Conservation (phyloP, 208 protist genomes). For the Leishmania mexicana region DNA sequence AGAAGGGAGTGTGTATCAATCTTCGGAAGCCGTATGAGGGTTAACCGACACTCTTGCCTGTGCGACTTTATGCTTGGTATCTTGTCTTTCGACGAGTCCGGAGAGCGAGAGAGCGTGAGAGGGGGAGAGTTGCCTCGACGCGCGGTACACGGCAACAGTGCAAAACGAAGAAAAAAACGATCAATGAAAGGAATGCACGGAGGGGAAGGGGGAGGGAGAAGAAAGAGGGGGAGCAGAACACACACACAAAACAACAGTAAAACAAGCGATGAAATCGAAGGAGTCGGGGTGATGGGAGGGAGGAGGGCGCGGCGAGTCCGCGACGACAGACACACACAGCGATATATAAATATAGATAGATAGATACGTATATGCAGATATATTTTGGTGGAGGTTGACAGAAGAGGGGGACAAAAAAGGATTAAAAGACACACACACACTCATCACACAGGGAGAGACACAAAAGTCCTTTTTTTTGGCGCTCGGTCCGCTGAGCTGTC, state of each 20-base stretch:
- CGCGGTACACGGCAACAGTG: no score
- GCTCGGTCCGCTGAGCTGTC: not conserved
- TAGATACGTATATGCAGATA: no score
- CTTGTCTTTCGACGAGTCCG: no score
- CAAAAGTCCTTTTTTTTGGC: not conserved
- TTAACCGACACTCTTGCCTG: no score
- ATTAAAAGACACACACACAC: not conserved
- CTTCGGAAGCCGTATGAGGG: no score
- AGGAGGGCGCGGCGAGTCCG: not conserved
- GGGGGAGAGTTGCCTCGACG: no score
- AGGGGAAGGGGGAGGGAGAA: not conserved
- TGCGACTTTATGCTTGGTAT: no score
- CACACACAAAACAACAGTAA: not conserved
- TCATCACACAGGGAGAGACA: not conserved
- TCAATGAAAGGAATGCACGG: not conserved
- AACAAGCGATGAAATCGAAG: not conserved
- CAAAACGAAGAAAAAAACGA: conserved; percentile 6
- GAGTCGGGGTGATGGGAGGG: not conserved
- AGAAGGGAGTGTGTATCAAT: not conserved
- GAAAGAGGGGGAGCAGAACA: no score
- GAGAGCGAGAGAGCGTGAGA: no score
- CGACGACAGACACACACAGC: not conserved
- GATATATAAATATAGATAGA: no score
- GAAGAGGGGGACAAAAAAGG: not conserved
- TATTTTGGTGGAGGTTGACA: not conserved